phyloP scores from a whole-genome alignment of 2,329 filamentous ascomycete species.

The Sclerotiophoma versabilis region DNA sequence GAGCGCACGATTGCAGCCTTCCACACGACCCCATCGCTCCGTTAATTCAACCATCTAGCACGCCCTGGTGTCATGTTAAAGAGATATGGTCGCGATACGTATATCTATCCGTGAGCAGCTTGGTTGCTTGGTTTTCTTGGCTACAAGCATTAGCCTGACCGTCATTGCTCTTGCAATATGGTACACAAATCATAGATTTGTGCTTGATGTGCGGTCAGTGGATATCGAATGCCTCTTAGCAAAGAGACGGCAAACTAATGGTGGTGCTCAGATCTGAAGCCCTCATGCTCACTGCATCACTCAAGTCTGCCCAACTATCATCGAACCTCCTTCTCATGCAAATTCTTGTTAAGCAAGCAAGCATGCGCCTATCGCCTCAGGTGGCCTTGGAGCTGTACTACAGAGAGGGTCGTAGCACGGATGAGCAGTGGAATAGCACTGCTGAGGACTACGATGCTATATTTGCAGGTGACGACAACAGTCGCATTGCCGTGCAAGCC shows the following conservation, averaged over 20 bases:
- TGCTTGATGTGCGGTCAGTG: neutral
- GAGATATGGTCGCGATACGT: neutral
- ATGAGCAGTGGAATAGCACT: slow-evolving; percentile 67
- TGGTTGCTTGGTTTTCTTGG: neutral
- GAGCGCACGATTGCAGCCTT: neutral
- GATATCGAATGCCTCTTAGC: neutral
- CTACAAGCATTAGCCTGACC: neutral
- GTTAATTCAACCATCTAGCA: neutral
- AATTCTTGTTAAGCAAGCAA: slow-evolving; percentile 74
- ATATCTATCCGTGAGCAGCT: neutral
- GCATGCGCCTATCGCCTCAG: slow-evolving; percentile 67
- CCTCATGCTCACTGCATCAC: slow-evolving; percentile 72
- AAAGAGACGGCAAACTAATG: neutral
- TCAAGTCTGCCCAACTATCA: slow-evolving; percentile 83
- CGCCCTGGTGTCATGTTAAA: neutral
- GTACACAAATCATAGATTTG: slow-evolving; percentile 1
- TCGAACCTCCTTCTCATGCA: slow-evolving; percentile 81
- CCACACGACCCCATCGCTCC: neutral
- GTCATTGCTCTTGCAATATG: neutral
- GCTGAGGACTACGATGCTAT: slow-evolving; percentile 73
- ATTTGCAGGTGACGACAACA: slow-evolving; percentile 64
- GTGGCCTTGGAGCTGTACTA: slow-evolving; percentile 61
- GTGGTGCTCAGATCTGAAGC: slow-evolving; percentile 19
- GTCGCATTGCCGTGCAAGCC: slow-evolving; percentile 69
- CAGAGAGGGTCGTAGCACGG: slow-evolving; percentile 59